Evolutionary conservation across 2,329 filamentous ascomycete species (phyloP).

Genomic region (Eutypa lata): DNA sequence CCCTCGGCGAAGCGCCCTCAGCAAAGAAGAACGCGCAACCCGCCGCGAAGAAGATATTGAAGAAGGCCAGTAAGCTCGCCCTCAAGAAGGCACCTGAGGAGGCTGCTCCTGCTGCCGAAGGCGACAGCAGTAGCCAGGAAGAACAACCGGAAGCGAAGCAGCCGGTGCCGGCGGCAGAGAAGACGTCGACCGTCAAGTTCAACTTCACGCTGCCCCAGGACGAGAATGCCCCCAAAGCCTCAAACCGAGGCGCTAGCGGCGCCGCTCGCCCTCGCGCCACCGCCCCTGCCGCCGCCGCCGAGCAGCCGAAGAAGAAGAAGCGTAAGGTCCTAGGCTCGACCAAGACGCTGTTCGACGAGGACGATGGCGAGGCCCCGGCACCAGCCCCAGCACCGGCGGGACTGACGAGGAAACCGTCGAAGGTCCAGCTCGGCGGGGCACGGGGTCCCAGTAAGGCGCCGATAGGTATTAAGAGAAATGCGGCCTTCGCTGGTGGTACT

Average conservation of each 20-base stretch:
- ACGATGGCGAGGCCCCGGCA: conserved; percentile 44
- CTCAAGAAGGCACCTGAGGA: conserved; percentile 28
- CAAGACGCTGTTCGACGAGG: conserved; percentile 70
- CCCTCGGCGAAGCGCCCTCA: conserved; percentile 41
- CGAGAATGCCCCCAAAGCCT: conserved; percentile 18
- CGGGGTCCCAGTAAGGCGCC: conserved; percentile 30
- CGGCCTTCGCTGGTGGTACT: conserved; percentile 46
- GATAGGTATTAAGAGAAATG: conserved; percentile 34
- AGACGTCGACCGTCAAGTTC: conserved; percentile 29
- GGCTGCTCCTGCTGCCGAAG: background rate
- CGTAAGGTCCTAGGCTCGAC: conserved; percentile 66
- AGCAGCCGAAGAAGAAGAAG: conserved; percentile 62
- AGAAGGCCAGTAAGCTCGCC: conserved; percentile 30
- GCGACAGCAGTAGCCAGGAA: conserved; percentile 5
- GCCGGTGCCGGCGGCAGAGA: conserved; percentile 20
- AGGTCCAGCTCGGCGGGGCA: conserved; percentile 20
- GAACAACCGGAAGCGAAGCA: conserved; percentile 16
- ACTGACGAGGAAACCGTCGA: conserved; percentile 22
- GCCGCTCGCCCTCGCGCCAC: too few species aligned
- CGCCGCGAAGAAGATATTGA: conserved; percentile 18
- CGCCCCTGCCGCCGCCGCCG: background rate
- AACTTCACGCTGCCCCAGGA: conserved; percentile 23
- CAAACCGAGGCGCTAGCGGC: conserved; percentile 13
- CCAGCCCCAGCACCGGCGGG: conserved; percentile 13
- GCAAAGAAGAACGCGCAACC: conserved; percentile 44